Evolutionary conservation across 1,139 yeast genomes (phyloP).

Genomic region (Scheffersomyces titani): DNA sequence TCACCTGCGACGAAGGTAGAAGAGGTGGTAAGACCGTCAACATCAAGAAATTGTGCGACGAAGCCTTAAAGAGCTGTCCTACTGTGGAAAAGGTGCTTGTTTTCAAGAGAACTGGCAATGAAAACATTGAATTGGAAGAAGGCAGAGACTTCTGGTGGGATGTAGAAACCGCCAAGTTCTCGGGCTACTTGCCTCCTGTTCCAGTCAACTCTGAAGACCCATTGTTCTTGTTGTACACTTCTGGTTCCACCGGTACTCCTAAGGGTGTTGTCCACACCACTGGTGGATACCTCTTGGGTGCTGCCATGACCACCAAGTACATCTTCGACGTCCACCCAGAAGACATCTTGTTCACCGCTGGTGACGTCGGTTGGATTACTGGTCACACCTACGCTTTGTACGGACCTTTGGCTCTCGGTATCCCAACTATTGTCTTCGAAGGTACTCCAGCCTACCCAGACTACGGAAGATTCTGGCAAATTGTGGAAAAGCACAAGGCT

Average conservation of each 20-base stretch:
- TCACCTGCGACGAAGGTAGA: constrained; percentile 94
- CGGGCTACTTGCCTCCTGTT: constrained; percentile 85
- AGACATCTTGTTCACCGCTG: constrained; percentile 93
- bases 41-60: constrained; percentile 93
- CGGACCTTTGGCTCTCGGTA: constrained; percentile 89
- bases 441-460: constrained; percentile 98
- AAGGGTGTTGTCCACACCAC: constrained; percentile 97
- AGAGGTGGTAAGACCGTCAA: constrained; percentile 94
- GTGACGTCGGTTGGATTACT: constrained; percentile 99
- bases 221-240: constrained; percentile 86
- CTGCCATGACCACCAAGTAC: constrained; percentile 91
- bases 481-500: constrained; percentile 88
- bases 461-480: constrained; percentile 96
- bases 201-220: constrained; percentile 94
- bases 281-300: constrained; percentile 92
- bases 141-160: constrained; percentile 97
- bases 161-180: constrained; percentile 76
- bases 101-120: constrained; percentile 80
- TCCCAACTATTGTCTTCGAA: constrained; percentile 90
- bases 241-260: constrained; percentile 98
- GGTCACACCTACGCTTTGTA: constrained; percentile 96
- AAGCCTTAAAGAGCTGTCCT: constrained; percentile 80
- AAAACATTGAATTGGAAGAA: constrained; percentile 61
- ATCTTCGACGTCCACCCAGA: constrained; percentile 89
- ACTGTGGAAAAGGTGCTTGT: constrained; percentile 82